A percentile compares a stretch with the other conserved stretches of the same genome.
phyloP scores from a whole-genome alignment of 352 stramenopile species.

The Pythium rishiriense region DNA sequence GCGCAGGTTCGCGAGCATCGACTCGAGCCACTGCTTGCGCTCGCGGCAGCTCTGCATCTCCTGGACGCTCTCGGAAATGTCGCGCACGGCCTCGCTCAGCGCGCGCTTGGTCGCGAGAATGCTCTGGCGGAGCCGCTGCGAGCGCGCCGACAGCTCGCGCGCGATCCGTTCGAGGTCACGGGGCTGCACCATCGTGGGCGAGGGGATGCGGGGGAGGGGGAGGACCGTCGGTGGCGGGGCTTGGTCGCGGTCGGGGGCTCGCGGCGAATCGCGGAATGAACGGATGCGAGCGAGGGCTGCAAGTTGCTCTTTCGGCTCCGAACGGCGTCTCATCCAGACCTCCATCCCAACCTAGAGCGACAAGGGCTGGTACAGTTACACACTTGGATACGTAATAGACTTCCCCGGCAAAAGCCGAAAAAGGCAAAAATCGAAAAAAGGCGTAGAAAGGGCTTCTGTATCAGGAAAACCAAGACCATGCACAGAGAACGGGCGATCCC shows the following conservation, averaged over 20 bases:
- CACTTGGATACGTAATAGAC: neutral
- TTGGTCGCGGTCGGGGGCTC: too few species aligned
- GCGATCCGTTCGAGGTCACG: conserved; percentile 25
- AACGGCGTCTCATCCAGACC: neutral
- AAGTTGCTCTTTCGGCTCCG: neutral
- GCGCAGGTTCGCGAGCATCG: conserved; percentile 22
- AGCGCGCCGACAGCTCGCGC: conserved; percentile 21
- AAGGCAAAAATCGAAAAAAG: neutral
- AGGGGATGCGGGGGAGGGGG: neutral
- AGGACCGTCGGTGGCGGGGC: too few species aligned
- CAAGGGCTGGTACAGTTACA: neutral
- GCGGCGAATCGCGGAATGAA: conserved; percentile 22
- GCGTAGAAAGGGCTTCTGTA: conserved; percentile 2
- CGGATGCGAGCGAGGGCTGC: neutral
- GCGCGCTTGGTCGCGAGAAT: conserved; percentile 27
- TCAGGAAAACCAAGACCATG: neutral
- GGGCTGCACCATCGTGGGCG: conserved; percentile 12
- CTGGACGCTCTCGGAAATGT: conserved; percentile 21
- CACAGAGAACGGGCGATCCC: neutral
- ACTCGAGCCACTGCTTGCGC: conserved; percentile 22
- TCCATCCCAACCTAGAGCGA: neutral
- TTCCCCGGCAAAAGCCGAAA: neutral
- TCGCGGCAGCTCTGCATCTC: conserved; percentile 23
- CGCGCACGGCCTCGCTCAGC: conserved; percentile 18
- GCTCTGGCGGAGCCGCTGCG: conserved; percentile 22